phyloP scores from a whole-genome alignment of 345 rosid species.

The Syzygium grande region DNA sequence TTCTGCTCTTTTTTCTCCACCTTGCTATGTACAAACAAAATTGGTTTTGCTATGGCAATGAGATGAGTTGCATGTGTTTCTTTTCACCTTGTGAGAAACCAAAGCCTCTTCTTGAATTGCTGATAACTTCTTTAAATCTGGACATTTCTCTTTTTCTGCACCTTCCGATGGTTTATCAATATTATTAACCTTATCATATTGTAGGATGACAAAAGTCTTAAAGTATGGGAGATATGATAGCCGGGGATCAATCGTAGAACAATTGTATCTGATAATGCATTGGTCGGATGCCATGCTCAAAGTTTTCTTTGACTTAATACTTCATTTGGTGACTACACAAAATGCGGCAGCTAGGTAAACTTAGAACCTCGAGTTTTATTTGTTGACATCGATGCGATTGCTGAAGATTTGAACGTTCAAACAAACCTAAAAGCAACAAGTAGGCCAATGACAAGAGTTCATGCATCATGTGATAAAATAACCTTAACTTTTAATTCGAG shows the following conservation, averaged over 20 bases:
- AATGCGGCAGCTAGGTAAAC: not conserved
- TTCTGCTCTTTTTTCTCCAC: no score
- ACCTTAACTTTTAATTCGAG: not conserved
- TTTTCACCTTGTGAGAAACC: no score
- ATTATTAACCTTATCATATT: not conserved
- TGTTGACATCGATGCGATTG: not conserved
- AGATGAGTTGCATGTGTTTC: no score
- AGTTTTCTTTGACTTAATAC: not conserved
- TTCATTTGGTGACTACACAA: not conserved
- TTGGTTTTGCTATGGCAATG: no score
- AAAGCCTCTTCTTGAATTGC: no score
- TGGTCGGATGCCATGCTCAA: not conserved
- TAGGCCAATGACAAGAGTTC: not conserved
- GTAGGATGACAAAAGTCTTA: not conserved
- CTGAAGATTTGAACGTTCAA: not conserved
- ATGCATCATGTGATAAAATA: not conserved
- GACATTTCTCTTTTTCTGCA: no score
- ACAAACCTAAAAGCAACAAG: not conserved
- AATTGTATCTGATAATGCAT: not conserved
- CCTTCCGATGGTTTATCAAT: no score
- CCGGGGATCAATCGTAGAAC: not conserved
- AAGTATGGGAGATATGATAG: not conserved
- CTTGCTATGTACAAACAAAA: no score
- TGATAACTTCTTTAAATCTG: no score
- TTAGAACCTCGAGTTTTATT: not conserved